phyloP scores from a whole-genome alignment of 2,329 filamentous ascomycete genomes.

The Triangularia verruculosa region DNA sequence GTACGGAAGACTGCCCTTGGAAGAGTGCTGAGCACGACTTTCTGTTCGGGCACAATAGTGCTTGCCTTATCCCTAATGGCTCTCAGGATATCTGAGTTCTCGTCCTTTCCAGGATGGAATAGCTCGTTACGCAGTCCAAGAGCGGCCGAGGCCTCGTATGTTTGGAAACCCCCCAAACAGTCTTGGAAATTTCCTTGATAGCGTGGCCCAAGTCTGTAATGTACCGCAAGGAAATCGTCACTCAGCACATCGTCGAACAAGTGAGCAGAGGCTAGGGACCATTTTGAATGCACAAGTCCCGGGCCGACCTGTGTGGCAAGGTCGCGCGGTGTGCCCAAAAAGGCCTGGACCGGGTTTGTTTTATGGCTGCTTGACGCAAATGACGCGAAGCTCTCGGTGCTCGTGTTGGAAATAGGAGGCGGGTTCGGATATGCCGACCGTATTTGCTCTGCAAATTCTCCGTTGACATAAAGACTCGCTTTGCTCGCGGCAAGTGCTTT shows the following conservation, averaged over 20 bases:
- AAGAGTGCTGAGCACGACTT: constrained; percentile 78
- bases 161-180: constrained; percentile 91
- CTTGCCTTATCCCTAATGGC: constrained; percentile 86
- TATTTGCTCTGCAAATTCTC: constrained; percentile 88
- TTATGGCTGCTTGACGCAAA: constrained; percentile 59
- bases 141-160: constrained; percentile 88
- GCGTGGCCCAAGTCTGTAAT: constrained; percentile 81
- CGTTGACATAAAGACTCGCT: constrained; percentile 86
- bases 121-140: constrained; percentile 90
- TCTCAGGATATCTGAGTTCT: constrained; percentile 84
- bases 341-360: constrained; percentile 76
- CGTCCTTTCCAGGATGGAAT: constrained; percentile 83
- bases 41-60: constrained; percentile 73
- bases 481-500: constrained; percentile 74
- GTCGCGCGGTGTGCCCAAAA: constrained; percentile 87
- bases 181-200: constrained; percentile 98
- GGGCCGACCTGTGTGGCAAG: constrained; percentile 73
- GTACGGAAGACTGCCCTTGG: constrained; percentile 78
- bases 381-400: constrained; percentile 67
- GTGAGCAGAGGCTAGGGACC: constrained; percentile 88
- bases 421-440: constrained; percentile 83
- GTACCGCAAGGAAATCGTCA: constrained; percentile 88
- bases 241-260: constrained; percentile 84
- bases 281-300: constrained; percentile 71
- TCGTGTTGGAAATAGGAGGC: constrained; percentile 62